Percentiles rank a stretch among this genome's conserved stretches.
phyloP scores from a whole-genome alignment of 2,329 filamentous ascomycete species.

The Blastomyces emzantsi region DNA sequence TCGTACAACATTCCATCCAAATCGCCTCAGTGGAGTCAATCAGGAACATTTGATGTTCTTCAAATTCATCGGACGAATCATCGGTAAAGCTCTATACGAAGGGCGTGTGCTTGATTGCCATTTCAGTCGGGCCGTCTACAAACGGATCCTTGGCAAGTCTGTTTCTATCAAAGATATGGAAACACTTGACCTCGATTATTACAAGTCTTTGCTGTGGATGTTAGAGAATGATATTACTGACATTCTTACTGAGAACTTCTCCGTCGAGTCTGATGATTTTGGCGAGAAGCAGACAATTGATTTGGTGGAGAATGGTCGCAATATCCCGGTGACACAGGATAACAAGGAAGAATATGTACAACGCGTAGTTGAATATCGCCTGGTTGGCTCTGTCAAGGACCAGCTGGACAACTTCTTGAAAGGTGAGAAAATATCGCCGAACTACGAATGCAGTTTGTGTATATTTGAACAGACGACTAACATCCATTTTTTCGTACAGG shows the following conservation, averaged over 20 bases:
- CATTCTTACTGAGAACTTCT: slow-evolving; percentile 93
- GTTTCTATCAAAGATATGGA: slow-evolving; percentile 99
- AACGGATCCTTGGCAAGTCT: slow-evolving; percentile 86
- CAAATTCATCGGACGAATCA: slow-evolving; percentile 98
- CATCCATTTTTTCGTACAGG: slow-evolving; percentile 39
- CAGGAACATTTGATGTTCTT: slow-evolving; percentile 96
- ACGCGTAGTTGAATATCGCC: slow-evolving; percentile 84
- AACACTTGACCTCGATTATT: slow-evolving; percentile 95
- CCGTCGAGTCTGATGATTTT: slow-evolving; percentile 87
- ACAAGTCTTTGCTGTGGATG: slow-evolving; percentile 98
- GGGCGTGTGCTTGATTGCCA: slow-evolving; percentile 93
- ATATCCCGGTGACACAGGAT: slow-evolving; percentile 90
- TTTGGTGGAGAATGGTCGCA: slow-evolving; percentile 75
- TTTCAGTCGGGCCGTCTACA: slow-evolving; percentile 98
- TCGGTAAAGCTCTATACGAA: slow-evolving; percentile 96
- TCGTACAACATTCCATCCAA: slow-evolving; percentile 97
- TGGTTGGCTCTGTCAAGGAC: slow-evolving; percentile 83
- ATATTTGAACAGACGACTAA: slow-evolving; percentile 24
- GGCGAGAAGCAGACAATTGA: slow-evolving; percentile 82
- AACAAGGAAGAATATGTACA: slow-evolving; percentile 99
- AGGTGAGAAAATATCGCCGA: slow-evolving; percentile 43
- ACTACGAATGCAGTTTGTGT: not conserved
- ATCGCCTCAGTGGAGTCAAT: slow-evolving; percentile 87
- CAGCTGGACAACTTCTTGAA: slow-evolving; percentile 90
- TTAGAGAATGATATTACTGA: slow-evolving; percentile 97